Evolutionary conservation across 345 rosid species (phyloP).

Genomic region (Pistacia integerrima): DNA sequence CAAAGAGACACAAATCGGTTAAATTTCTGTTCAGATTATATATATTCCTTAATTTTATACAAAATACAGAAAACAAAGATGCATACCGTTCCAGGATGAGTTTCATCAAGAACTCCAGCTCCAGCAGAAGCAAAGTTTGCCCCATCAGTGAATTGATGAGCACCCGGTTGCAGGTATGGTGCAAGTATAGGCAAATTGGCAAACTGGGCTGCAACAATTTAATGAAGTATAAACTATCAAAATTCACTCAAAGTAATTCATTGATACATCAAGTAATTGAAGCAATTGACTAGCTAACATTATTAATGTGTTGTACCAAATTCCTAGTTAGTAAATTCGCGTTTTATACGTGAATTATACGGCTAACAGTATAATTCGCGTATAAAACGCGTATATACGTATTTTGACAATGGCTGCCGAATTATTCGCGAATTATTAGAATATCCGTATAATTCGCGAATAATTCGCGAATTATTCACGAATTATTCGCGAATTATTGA

Average conservation of each 20-base stretch:
- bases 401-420: too few species aligned
- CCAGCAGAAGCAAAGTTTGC: constrained; percentile 31
- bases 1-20: too few species aligned
- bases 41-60: too few species aligned
- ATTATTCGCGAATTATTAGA: too few species aligned
- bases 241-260: neutral
- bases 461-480: too few species aligned
- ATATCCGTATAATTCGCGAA: too few species aligned
- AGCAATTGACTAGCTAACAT: neutral
- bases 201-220: neutral
- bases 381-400: too few species aligned
- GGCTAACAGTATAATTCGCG: too few species aligned
- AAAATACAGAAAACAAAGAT: neutral
- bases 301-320: constrained; percentile 1
- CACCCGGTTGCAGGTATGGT: constrained; percentile 18
- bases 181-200: constrained; percentile 13
- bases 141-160: constrained; percentile 18
- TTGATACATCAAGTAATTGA: too few species aligned
- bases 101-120: constrained; percentile 12
- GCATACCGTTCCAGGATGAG: constrained; percentile 4
- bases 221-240: neutral
- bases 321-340: constrained; percentile 8
- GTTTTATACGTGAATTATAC: too few species aligned
- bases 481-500: too few species aligned
- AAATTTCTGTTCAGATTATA: too few species aligned